A percentile compares a stretch with the other conserved stretches of the same genome.
Evolutionary conservation across 179 eudicot species (phyloP).

Genomic region (Beta macrorhiza): DNA sequence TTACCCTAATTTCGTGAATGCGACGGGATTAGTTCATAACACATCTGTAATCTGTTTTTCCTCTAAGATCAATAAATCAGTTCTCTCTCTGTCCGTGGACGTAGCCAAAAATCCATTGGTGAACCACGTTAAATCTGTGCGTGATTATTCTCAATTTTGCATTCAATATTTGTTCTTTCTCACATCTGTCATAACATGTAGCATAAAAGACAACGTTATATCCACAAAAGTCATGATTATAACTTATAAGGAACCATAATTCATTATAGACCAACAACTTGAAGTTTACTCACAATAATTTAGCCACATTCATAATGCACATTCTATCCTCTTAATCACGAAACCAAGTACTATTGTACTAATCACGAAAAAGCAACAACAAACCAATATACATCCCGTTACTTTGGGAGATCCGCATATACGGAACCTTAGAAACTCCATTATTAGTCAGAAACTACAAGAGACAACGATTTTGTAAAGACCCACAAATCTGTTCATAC

Average conservation of each 20-base stretch:
- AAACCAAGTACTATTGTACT: background rate
- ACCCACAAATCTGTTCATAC: background rate
- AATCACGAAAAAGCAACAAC: background rate
- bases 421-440: background rate
- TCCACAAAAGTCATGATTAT: slow-evolving; percentile 1
- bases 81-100: no score
- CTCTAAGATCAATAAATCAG: no score
- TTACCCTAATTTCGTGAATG: no score
- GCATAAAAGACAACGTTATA: slow-evolving; percentile 14
- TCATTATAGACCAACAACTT: slow-evolving; percentile 7
- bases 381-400: background rate
- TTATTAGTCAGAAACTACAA: background rate
- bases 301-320: background rate
- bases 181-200: no score
- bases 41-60: no score
- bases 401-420: background rate
- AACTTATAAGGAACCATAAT: background rate
- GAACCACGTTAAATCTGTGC: no score
- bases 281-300: background rate
- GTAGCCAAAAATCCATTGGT: no score
- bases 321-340: background rate
- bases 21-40: no score
- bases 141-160: no score
- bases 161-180: no score
- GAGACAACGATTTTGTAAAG: background rate